Conservation (phyloP, 768 basidiomycete species). For the Collybia sp. region DNA sequence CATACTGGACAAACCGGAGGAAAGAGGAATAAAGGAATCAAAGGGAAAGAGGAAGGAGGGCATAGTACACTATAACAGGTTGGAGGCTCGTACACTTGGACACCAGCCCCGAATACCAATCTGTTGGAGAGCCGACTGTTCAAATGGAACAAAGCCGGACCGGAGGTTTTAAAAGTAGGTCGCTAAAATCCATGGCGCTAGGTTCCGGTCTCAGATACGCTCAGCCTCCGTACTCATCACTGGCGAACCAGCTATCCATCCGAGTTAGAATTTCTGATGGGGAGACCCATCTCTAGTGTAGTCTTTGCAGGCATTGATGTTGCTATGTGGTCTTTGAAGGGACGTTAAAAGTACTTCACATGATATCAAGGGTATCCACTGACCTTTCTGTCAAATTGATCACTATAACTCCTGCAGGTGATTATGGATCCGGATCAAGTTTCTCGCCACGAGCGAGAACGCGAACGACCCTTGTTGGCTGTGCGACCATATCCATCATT, state of each 20-base stretch:
- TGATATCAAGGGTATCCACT: not conserved
- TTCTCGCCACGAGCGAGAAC: conserved; percentile 85
- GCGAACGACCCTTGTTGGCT: conserved; percentile 71
- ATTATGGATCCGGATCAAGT: conserved; percentile 43
- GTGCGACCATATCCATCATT: conserved; percentile 76
- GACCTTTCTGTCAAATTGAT: not conserved
- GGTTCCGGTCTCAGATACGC: too few species aligned
- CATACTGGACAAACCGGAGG: too few species aligned
- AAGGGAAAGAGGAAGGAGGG: too few species aligned
- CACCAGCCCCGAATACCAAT: too few species aligned
- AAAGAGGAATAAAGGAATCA: too few species aligned
- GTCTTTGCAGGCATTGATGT: not conserved
- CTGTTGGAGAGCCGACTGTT: too few species aligned
- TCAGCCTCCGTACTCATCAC: not conserved
- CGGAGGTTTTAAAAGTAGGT: too few species aligned
- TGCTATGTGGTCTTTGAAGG: not conserved
- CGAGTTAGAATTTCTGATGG: not conserved
- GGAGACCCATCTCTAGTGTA: not conserved
- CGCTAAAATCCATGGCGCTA: too few species aligned
- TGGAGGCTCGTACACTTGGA: too few species aligned
- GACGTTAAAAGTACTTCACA: not conserved
- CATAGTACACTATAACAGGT: too few species aligned
- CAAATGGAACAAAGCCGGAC: too few species aligned
- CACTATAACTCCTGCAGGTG: not conserved
- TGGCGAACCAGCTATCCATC: not conserved